Evolutionary conservation across 768 basidiomycete genomes (phyloP).

Genomic region (Suillus plorans): DNA sequence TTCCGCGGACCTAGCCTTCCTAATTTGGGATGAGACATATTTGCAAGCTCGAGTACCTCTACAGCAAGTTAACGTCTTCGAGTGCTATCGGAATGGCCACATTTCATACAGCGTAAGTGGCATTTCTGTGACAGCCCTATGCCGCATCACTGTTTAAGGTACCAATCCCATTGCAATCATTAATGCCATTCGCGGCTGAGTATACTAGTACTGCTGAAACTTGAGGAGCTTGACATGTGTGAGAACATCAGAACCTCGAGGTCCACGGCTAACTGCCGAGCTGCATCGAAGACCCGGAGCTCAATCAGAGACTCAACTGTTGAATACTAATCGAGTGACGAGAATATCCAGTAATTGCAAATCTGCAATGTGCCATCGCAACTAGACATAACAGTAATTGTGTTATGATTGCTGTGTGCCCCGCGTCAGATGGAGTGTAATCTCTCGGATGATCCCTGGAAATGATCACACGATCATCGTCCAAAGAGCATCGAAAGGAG

Average conservation of each 20-base stretch:
- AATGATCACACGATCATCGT: background rate
- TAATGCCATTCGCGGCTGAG: background rate
- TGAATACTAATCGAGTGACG: background rate
- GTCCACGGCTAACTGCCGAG: background rate
- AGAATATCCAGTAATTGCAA: background rate
- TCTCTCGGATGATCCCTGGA: background rate
- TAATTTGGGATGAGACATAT: background rate
- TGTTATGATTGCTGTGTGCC: background rate
- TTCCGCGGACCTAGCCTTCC: background rate
- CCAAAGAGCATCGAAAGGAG: background rate
- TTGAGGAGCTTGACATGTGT: background rate
- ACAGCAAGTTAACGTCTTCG: background rate
- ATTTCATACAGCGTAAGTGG: background rate
- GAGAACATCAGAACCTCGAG: background rate
- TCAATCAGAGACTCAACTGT: background rate
- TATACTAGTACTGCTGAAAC: background rate
- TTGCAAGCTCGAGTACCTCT: background rate
- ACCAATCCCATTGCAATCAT: background rate
- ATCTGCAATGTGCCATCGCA: background rate
- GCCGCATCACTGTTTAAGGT: background rate
- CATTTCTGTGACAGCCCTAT: background rate
- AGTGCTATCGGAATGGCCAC: background rate
- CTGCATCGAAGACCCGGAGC: background rate
- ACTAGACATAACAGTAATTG: background rate
- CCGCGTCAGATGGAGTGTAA: background rate